phyloP scores from a whole-genome alignment of 352 stramenopile species.

The Globisporangium takayamanum region DNA sequence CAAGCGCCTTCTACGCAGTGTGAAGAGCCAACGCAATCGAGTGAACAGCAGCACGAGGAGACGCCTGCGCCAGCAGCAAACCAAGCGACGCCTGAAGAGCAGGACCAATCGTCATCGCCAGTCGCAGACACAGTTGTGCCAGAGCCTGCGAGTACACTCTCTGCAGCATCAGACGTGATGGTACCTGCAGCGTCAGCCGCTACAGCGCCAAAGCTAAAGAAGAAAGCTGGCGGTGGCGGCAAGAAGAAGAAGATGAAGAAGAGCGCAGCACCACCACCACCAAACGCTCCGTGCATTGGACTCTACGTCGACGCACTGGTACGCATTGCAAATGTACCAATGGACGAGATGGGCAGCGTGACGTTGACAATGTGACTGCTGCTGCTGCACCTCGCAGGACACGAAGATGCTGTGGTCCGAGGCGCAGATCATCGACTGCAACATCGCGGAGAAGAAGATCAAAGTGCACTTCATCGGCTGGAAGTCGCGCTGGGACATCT shows the following conservation, averaged over 20 bases:
- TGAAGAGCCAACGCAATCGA: no score
- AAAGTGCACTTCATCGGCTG: slow-evolving; percentile 72
- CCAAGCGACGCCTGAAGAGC: no score
- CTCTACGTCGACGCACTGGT: slow-evolving; percentile 67
- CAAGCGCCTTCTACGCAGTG: no score
- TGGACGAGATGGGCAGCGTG: neutral
- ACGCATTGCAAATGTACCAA: neutral
- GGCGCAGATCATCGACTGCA: slow-evolving; percentile 61
- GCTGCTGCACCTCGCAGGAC: slow-evolving; percentile 23
- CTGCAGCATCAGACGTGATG: slow-evolving; percentile 24
- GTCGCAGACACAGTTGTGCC: no score
- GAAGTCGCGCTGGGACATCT: slow-evolving; percentile 58
- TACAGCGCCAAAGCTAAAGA: slow-evolving; percentile 18
- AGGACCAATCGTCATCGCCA: no score
- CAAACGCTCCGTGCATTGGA: slow-evolving; percentile 31
- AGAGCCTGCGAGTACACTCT: neutral
- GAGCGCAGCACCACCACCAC: neutral
- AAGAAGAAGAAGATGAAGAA: slow-evolving; percentile 14
- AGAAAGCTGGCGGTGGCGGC: slow-evolving; percentile 5
- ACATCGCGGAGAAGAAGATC: slow-evolving; percentile 50
- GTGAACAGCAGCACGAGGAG: no score
- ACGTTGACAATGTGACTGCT: neutral
- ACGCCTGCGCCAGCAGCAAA: no score
- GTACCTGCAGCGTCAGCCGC: neutral
- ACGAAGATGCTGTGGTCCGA: slow-evolving; percentile 68